phyloP scores from a whole-genome alignment of 2,329 filamentous ascomycete genomes.

The Epichloe sibirici region DNA sequence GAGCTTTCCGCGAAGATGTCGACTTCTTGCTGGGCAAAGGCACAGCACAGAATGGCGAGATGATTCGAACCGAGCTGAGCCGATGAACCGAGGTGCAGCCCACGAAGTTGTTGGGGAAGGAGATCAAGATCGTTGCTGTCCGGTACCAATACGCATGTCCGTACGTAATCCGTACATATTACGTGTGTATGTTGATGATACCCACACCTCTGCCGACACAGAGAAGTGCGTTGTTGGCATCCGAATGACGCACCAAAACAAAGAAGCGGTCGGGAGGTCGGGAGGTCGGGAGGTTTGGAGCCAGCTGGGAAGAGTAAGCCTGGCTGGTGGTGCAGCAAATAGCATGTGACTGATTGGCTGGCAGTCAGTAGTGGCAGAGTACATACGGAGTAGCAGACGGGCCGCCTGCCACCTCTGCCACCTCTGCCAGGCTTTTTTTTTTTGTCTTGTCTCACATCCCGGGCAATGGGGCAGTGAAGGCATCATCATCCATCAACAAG shows the following conservation, averaged over 20 bases:
- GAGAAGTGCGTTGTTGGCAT: neutral
- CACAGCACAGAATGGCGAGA: neutral
- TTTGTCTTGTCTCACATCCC: too few species aligned
- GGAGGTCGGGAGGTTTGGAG: neutral
- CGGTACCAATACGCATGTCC: neutral
- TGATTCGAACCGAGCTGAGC: neutral
- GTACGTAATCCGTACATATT: neutral
- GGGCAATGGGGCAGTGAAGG: too few species aligned
- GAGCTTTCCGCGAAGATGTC: neutral
- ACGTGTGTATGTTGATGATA: too few species aligned
- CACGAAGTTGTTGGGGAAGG: neutral
- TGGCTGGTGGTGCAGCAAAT: neutral
- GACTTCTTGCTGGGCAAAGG: neutral
- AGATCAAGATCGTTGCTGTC: neutral
- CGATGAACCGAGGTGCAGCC: conserved; percentile 1
- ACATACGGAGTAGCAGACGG: too few species aligned
- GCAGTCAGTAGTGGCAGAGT: neutral
- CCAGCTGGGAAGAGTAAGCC: neutral
- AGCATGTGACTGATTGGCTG: conserved; percentile 5
- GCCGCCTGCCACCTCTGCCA: too few species aligned
- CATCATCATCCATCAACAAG: too few species aligned
- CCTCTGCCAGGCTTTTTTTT: too few species aligned
- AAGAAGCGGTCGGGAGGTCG: neutral
- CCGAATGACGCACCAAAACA: neutral
- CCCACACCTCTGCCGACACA: neutral